phyloP scores from a whole-genome alignment of 805 yeast species.

The Wickerhamiella hasegawae region DNA sequence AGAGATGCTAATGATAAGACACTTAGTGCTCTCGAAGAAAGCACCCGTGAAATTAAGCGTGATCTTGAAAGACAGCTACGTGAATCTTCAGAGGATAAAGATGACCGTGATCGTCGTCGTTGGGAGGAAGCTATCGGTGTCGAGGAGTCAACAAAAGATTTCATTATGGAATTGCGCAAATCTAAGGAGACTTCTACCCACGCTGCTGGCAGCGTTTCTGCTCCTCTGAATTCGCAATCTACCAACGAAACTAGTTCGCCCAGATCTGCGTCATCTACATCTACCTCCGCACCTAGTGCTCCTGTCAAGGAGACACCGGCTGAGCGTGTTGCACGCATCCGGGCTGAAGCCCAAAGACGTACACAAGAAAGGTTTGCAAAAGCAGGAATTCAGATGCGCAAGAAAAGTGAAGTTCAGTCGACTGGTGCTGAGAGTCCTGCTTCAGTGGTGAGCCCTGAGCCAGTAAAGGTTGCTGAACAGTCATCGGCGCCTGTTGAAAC shows the following conservation, averaged over 20 bases:
- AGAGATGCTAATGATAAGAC: conserved; percentile 40
- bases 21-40: conserved; percentile 53
- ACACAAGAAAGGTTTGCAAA: conserved; percentile 16
- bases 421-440: neutral
- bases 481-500: neutral
- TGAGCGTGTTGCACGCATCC: conserved; percentile 17
- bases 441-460: conserved; percentile 2
- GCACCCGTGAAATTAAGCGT: conserved; percentile 48
- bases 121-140: conserved; percentile 79
- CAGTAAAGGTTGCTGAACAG: neutral
- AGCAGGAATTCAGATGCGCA: conserved; percentile 13
- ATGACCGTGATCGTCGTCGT: conserved; percentile 38
- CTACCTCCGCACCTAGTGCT: neutral
- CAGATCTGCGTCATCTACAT: conserved; percentile 6
- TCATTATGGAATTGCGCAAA: conserved; percentile 38
- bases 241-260: conserved; percentile 18
- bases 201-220: neutral
- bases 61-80: conserved; percentile 31
- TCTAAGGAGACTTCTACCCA: neutral
- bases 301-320: conserved; percentile 13
- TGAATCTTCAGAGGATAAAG: conserved; percentile 20
- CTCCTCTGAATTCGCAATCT: neutral
- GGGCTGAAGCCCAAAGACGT: conserved; percentile 17
- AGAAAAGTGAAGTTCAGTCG: neutral
- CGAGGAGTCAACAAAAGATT: conserved; percentile 44